Evolutionary conservation across 106 monocot species (phyloP).

Genomic region (Agapanthus africanus): DNA sequence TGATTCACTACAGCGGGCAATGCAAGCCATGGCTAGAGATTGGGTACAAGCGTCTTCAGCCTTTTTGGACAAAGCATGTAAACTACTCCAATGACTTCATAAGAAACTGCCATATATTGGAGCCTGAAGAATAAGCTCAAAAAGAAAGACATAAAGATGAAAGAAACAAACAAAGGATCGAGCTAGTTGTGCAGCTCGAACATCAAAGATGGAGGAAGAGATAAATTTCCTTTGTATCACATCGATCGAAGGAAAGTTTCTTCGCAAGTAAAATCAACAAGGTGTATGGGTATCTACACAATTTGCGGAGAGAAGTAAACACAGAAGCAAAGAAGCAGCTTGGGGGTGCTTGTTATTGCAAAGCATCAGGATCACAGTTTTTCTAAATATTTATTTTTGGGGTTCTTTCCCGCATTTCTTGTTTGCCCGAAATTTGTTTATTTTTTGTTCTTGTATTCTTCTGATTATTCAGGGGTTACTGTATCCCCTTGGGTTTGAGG

Average conservation of each 20-base stretch:
- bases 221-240: slow-evolving; percentile 10
- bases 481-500: not conserved
- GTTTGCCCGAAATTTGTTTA: not conserved
- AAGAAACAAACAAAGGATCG: no score
- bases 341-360: not conserved
- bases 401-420: no score
- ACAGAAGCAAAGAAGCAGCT: not conserved
- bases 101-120: slow-evolving; percentile 68
- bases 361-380: not conserved
- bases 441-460: not conserved
- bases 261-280: no score
- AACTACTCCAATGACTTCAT: slow-evolving; percentile 83
- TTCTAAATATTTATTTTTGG: not conserved
- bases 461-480: not conserved
- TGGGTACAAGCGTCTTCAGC: slow-evolving; percentile 73
- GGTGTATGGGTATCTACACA: not conserved
- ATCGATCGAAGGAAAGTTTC: not conserved
- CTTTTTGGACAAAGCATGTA: slow-evolving; percentile 82
- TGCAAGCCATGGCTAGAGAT: slow-evolving; percentile 94
- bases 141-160: no score
- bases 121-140: slow-evolving; percentile 23
- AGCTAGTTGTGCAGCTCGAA: no score
- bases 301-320: not conserved
- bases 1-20: slow-evolving; percentile 89
- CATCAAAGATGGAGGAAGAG: no score